These are phyloP conservation scores for Mesembryanthemum crystallinum DNA, from an alignment of 148 eudicot genomes.

Conservation along the genomic window DNA sequence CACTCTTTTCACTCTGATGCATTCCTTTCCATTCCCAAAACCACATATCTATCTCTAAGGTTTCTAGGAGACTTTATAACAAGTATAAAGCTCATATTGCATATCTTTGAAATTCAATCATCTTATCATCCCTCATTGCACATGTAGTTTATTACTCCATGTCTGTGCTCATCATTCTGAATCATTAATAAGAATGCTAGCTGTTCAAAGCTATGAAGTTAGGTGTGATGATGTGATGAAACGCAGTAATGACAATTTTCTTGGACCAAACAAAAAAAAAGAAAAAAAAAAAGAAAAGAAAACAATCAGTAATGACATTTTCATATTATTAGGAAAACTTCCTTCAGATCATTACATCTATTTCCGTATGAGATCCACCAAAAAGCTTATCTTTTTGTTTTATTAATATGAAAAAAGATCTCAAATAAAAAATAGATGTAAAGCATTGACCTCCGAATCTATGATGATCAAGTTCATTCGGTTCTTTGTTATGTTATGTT, in stretches of 20 bases:
- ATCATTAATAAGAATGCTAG: no score
- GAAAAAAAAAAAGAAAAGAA: no score
- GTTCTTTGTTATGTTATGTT: not conserved
- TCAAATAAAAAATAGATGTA: not conserved
- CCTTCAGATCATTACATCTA: not conserved
- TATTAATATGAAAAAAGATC: not conserved
- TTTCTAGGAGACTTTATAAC: not conserved
- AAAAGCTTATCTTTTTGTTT: not conserved
- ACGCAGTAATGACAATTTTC: no score
- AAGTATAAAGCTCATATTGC: not conserved
- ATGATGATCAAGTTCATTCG: no score
- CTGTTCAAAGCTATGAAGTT: no score
- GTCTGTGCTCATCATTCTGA: no score
- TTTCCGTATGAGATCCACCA: not conserved
- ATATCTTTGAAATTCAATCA: not conserved
- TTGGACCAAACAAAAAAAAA: no score
- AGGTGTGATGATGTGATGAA: no score
- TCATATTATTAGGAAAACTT: not conserved
- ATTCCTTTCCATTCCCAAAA: not conserved
- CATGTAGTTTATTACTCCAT: not conserved
- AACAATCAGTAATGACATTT: no score
- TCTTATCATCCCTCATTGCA: not conserved
- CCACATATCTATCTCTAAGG: not conserved
- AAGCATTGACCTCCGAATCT: not conserved
- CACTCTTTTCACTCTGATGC: not conserved